Percentiles rank a stretch among this genome's conserved stretches.
phyloP scores from a whole-genome alignment of 73 alveolate species.

The Blepharisma japonicum region DNA sequence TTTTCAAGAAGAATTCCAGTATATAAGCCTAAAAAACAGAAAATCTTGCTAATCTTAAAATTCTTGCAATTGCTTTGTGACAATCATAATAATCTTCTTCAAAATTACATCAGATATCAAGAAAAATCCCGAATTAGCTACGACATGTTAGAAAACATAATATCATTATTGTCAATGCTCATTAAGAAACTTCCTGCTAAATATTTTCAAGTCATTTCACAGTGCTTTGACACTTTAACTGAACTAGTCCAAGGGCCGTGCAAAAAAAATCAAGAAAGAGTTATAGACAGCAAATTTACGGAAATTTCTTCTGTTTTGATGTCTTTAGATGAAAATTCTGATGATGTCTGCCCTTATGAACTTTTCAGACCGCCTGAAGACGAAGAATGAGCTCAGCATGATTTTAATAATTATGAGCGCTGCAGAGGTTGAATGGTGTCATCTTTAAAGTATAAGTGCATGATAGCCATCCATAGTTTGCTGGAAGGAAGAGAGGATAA shows the following conservation, averaged over 20 bases:
- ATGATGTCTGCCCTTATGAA: not conserved
- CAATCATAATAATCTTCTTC: conserved; percentile 43
- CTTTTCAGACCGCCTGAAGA: conserved; percentile 22
- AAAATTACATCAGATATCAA: conserved; percentile 48
- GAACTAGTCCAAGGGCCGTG: conserved; percentile 62
- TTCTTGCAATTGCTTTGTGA: conserved; percentile 50
- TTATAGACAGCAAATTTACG: conserved; percentile 40
- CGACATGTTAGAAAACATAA: conserved; percentile 35
- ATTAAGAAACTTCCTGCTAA: conserved; percentile 20
- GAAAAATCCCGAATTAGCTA: conserved; percentile 39
- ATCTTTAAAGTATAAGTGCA: conserved; percentile 41
- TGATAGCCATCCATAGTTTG: conserved; percentile 41
- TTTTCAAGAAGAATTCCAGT: not conserved
- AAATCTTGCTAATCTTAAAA: conserved; percentile 35
- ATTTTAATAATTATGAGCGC: not conserved
- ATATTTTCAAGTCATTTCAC: conserved; percentile 36
- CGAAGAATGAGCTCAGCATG: not conserved
- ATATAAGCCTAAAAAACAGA: not conserved
- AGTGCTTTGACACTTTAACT: conserved; percentile 57
- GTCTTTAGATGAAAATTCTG: conserved; percentile 42
- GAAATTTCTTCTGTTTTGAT: conserved; percentile 39
- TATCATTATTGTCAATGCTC: conserved; percentile 25
- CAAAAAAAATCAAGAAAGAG: conserved; percentile 37
- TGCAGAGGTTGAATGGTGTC: conserved; percentile 39
- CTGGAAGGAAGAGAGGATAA: conserved; percentile 50